phyloP scores from a whole-genome alignment of 176 grass and related monocot genomes.

The Cymbopogon citratus region DNA sequence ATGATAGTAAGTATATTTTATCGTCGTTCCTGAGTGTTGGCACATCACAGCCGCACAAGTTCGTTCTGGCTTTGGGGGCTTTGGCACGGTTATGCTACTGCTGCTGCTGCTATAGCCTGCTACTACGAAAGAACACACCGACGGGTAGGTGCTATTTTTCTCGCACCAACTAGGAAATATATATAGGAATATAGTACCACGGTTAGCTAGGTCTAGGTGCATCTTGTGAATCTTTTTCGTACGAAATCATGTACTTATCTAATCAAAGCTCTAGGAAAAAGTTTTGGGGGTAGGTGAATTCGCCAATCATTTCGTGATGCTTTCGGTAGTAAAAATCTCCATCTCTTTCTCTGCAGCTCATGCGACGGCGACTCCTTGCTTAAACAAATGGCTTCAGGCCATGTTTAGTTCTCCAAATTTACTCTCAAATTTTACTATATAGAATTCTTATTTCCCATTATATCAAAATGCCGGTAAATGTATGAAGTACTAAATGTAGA shows the following conservation, averaged over 20 bases:
- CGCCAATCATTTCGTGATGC: conserved; percentile 12
- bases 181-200: not conserved
- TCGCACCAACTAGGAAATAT: not conserved
- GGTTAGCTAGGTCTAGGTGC: not conserved
- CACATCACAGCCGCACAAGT: not conserved
- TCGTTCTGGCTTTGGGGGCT: not conserved
- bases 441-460: too few species aligned
- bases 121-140: not conserved
- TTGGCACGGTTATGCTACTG: not conserved
- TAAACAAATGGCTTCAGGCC: not conserved
- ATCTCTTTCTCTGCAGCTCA: not conserved
- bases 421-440: too few species aligned
- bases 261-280: not conserved
- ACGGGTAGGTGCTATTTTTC: not conserved
- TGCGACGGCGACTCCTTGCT: not conserved
- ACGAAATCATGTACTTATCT: not conserved
- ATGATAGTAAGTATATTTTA: not conserved
- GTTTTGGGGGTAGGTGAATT: conserved; percentile 8
- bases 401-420: too few species aligned
- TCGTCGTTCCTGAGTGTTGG: not conserved
- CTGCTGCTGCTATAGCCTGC: not conserved
- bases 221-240: not conserved
- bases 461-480: too few species aligned
- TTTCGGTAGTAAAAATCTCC: conserved; percentile 1
- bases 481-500: too few species aligned